Conservation (phyloP, 2,329 filamentous ascomycete species). For the Paecilomyces dactylethromorphus region DNA sequence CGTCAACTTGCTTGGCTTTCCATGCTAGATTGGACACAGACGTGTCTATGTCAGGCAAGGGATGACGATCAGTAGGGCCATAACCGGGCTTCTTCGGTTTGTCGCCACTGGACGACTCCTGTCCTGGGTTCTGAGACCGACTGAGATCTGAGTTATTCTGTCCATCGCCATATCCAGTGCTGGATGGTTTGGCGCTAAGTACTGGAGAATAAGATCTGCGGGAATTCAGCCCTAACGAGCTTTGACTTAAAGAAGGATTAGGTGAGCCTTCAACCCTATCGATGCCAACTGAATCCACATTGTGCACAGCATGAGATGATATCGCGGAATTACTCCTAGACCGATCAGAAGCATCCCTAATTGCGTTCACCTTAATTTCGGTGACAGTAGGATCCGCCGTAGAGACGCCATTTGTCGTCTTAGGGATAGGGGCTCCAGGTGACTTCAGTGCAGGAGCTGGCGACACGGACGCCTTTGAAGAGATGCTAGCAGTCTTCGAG, state of each 20-base stretch:
- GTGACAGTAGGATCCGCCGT: slow-evolving; percentile 40
- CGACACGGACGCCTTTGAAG: slow-evolving; percentile 35
- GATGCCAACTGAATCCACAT: slow-evolving; percentile 19
- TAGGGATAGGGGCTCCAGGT: slow-evolving; percentile 30
- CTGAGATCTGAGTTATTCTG: slow-evolving; percentile 11
- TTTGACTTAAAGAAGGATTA: slow-evolving; percentile 21
- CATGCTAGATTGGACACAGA: slow-evolving; percentile 15
- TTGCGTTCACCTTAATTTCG: slow-evolving; percentile 38
- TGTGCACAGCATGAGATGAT: slow-evolving; percentile 22
- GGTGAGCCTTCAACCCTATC: slow-evolving; percentile 24
- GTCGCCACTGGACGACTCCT: slow-evolving; percentile 15
- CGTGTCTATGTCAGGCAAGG: slow-evolving; percentile 20
- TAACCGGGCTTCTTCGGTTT: slow-evolving; percentile 14
- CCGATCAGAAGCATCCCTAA: slow-evolving; percentile 20
- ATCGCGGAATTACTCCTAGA: slow-evolving; percentile 25
- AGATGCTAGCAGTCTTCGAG: slow-evolving; percentile 36
- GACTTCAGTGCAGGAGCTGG: slow-evolving; percentile 31
- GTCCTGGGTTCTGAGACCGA: slow-evolving; percentile 10
- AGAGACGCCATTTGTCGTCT: slow-evolving; percentile 19
- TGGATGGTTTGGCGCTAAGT: slow-evolving; percentile 22
- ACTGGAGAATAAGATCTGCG: slow-evolving; percentile 27
- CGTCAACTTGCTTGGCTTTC: slow-evolving; percentile 20
- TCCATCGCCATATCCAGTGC: slow-evolving; percentile 20
- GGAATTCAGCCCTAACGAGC: slow-evolving; percentile 22
- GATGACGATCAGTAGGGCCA: slow-evolving; percentile 16